Percentiles rank a stretch among this genome's conserved stretches.
Conservation (phyloP, 225 moss, liverwort and hornwort genomes). For the Polytrichum commune region DNA sequence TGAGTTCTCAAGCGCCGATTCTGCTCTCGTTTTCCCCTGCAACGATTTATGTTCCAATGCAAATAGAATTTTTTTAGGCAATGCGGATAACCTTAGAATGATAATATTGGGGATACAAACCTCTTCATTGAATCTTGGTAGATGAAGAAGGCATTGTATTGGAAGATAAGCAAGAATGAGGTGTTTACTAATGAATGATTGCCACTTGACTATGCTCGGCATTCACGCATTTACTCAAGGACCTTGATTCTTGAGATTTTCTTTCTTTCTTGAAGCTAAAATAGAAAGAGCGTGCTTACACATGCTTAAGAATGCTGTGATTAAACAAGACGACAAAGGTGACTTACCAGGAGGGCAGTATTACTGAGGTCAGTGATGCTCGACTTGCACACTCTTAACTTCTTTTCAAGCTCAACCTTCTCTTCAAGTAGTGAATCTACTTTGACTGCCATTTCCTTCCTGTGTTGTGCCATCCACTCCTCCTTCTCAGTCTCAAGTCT, state of each 20-base stretch:
- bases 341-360: constrained; percentile 50
- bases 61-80: neutral
- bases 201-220: no score
- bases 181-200: no score
- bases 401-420: constrained; percentile 63
- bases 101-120: neutral
- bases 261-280: no score
- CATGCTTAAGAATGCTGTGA: neutral
- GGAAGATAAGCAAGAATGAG: neutral
- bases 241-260: no score
- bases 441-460: constrained; percentile 50
- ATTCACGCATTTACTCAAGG: no score
- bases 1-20: constrained; percentile 46
- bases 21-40: constrained; percentile 58
- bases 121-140: neutral
- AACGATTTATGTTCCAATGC: neutral
- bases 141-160: neutral
- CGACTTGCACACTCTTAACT: constrained; percentile 68
- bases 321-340: neutral
- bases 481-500: constrained; percentile 75
- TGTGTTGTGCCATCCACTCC: constrained; percentile 47
- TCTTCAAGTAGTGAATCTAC: constrained; percentile 57
- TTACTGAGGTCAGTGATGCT: constrained; percentile 64
- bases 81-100: neutral
- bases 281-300: no score